Percentiles rank a stretch among this genome's conserved stretches.
These are phyloP conservation scores for Sarocladium strictum DNA, from an alignment of 2,329 filamentous ascomycete species.

Conservation along the genomic window DNA sequence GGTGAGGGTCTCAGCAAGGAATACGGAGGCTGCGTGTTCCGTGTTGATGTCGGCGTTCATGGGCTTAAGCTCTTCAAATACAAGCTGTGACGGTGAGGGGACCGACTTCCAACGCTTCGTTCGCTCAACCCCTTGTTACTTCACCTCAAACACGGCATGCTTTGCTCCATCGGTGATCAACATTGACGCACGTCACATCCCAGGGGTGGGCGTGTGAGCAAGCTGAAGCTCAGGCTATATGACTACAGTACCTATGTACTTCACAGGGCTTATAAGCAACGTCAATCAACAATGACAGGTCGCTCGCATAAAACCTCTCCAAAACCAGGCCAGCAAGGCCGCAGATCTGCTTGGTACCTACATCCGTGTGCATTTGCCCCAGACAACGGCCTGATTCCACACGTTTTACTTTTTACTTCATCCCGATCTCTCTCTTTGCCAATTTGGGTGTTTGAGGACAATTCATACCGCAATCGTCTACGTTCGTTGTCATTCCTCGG, in stretches of 20 bases:
- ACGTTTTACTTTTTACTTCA: not conserved
- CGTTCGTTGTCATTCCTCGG: not conserved
- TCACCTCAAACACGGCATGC: not conserved
- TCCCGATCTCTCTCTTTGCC: not conserved
- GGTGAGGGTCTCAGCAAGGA: constrained; percentile 56
- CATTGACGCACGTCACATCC: not conserved
- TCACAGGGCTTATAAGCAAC: not conserved
- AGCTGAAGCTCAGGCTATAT: not conserved
- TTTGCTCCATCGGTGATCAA: not conserved
- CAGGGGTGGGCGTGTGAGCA: not conserved
- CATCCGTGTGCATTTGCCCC: not conserved
- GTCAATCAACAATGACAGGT: not conserved
- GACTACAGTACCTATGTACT: not conserved
- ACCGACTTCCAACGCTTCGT: too few relatives aligned
- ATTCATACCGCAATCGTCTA: not conserved
- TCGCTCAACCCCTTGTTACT: not conserved
- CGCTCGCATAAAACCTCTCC: not conserved
- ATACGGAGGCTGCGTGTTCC: constrained; percentile 67
- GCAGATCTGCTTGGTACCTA: not conserved
- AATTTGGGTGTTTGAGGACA: not conserved
- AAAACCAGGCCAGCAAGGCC: not conserved
- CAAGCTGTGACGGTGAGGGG: constrained; percentile 10
- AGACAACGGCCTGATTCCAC: not conserved
- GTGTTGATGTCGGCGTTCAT: constrained; percentile 66
- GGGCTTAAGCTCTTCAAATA: constrained; percentile 62